Evolutionary conservation across 2,329 filamentous ascomycete species (phyloP), one percentile per base, ranked within the genome.

Genomic region (Drechmeria coniospora): DNA sequence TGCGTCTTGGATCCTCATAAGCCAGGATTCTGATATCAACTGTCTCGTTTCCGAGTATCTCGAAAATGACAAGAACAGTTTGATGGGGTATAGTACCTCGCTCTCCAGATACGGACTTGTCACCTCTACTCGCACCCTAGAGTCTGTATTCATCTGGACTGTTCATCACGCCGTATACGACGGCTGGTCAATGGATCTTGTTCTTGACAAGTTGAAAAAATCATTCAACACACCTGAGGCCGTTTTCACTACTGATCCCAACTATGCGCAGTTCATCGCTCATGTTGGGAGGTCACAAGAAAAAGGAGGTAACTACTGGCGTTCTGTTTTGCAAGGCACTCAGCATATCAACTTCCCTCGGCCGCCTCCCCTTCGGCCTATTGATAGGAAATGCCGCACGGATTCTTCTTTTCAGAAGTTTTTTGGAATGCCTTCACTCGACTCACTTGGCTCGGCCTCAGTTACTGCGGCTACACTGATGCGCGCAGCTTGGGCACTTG

Each of bases 121-220:
- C 10, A 9, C 14, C 8, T 17, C 20, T 27, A 8, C 14, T 8
- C 5, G 17, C 3, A 20, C 25, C n/a, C 8, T n/a, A 7, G 1
- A 10, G 3, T 16, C 11, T 1, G 37, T 21, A 7, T 36, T 47
- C 9, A 31, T 44, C 2, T 45, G 40, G 32, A 40, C 40, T 1
- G 31, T 41, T 2, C 42, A 47, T 19, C 44, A 49, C 25, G 35
- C 42, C 2, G 18, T 46, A 2, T 49, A 47, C 16, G 46, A 49
- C 23, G 44, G 45, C 11, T 44, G 40, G 36, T 38, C 42, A 3
- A 27, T 41, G 20, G 18, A 15, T 6, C 25, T 38, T 2, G 30
- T 43, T 8, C 19, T 38, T n/a, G 26, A 40, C 7, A 23, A 21
- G 3, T 27, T 43, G 2, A 8, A 30, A 5, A 18, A 21, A 6